Evolutionary conservation across 1,139 yeast genomes (phyloP), one percentile per base, ranked within the genome.

Genomic region (Candida pseudoviswanathii): DNA sequence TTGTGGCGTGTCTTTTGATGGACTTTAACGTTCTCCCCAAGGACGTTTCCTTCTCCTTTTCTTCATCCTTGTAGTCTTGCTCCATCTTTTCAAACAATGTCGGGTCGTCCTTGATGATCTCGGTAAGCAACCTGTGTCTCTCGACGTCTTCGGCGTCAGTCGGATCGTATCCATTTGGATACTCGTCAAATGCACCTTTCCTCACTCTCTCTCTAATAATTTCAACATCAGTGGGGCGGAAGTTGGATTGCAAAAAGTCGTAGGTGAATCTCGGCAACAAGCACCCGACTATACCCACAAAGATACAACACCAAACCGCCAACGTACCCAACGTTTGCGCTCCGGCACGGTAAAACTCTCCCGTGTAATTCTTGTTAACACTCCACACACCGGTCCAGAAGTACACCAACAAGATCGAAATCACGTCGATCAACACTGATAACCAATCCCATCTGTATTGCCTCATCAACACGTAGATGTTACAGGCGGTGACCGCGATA

Each of bases 361-460:
- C 73, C 4, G 72, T 67, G 27, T 58, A 60, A 43, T 60, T 58
- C 3, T 64, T 56, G 43, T 75, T 65, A 0, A 80, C 70, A 58
- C 84, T 75, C 86, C 86, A 82, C 7, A 76, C 81, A 43, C 85
- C 85, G 7, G 84, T 71, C 87, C 87, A 82, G 66, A 81, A 80
- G 58, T 71, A 80, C n/a, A 82, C 77, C 47, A 82, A 58, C 49
- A 81, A 65, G 41, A 78, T 70, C 2, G 86, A 81, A 42, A 82
- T 62, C 2, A 76, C 70, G 55, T 75, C 70, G 51, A 81, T 76
- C 48, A 80, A 62, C 44, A 75, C 57, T 34, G 84, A 68, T 44
- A 82, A 65, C 82, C 84, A 79, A 63, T 82, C 87, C 87, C 87
- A 82, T 59, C 86, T 67, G 54, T 71, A 72, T 60, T 82, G 86